Percentiles rank a stretch among this genome's conserved stretches.
These are phyloP conservation scores for Ormosia emarginata DNA, from an alignment of 306 rosid genomes.

Conservation along the genomic window DNA sequence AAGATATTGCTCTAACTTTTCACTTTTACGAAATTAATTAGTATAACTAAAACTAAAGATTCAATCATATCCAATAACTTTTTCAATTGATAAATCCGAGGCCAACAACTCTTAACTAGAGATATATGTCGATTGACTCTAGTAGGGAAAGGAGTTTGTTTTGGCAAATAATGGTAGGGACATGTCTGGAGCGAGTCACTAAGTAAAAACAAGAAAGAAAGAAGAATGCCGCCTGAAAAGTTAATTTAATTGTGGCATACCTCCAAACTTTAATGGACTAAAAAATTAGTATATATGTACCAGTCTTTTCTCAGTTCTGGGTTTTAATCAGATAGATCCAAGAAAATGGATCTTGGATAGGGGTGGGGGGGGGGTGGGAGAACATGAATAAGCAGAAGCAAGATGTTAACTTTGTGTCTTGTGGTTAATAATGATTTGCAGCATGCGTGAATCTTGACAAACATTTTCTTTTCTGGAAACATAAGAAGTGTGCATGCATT, in stretches of 20 bases:
- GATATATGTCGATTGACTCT: neutral
- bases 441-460: constrained; percentile 14
- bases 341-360: neutral
- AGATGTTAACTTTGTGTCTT: neutral
- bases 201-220: neutral
- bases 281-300: neutral
- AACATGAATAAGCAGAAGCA: neutral
- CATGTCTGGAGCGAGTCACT: neutral
- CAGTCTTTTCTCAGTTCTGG: neutral
- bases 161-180: constrained; percentile 14
- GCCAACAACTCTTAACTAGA: neutral
- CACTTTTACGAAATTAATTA: neutral
- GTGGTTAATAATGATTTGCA: neutral
- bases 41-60: neutral
- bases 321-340: neutral
- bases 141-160: neutral
- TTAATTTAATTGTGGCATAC: neutral
- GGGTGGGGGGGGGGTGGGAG: no score
- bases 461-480: neutral
- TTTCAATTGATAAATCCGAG: neutral
- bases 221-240: neutral
- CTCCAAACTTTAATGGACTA: neutral
- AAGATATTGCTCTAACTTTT: neutral
- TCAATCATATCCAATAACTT: neutral
- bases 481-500: neutral